Base-by-base conservation (phyloP, 1,284 basidiomycete genomes). In the Hypsizygus ulmarius region DNA sequence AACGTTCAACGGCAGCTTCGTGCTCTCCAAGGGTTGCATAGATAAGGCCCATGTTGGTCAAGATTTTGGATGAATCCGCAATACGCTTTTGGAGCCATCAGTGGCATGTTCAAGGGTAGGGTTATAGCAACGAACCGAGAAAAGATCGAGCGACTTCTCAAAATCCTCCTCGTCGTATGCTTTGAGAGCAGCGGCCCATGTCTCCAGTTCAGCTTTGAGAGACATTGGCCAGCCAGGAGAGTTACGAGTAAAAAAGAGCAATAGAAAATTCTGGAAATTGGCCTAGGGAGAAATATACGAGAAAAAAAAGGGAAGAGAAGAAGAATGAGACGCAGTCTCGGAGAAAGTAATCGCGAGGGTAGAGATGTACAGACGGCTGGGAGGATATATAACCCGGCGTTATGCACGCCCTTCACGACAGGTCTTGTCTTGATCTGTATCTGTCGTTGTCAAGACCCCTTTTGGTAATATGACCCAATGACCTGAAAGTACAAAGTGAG, bases 41-140 rank as follows among this genome's bases (percentile, higher is more conserved):
- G 60, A 96, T 93, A 53, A 95, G 75, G 19, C 88, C 93, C 71
- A 94, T 90, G 64, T 95, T 95, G 47, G 88, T 90, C 50, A 89
- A 78, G 60, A 95, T 89, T 72, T 92, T 93, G 54, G 89, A 91
- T 11, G 86, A 87, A 63, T 93, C 88, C 1, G 82, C 84, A 57
- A 93, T 93, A 43, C 69, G 68, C 85, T 88, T 59, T 21, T 35
- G 40, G 51, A 39, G 35, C 25, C 45, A 48, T 52, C n/a, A 53
- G 44, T 16, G 29, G 15, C 14, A 9, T 16, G 6, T 19, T 10
- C n/a, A 12, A 14, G 37, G 30, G 36, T n/a, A 18, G 18, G 42
- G 43, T 28, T 11, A 21, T 38, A 38, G 45, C 33, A 27, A 70
- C 81, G 49, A 52, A 87, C 84, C n/a, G 79, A 75, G 68, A 95